A percentile compares a stretch with the other conserved stretches of the same genome.
Evolutionary conservation across 148 eudicot species (phyloP).

Genomic region (Camellia japonica): DNA sequence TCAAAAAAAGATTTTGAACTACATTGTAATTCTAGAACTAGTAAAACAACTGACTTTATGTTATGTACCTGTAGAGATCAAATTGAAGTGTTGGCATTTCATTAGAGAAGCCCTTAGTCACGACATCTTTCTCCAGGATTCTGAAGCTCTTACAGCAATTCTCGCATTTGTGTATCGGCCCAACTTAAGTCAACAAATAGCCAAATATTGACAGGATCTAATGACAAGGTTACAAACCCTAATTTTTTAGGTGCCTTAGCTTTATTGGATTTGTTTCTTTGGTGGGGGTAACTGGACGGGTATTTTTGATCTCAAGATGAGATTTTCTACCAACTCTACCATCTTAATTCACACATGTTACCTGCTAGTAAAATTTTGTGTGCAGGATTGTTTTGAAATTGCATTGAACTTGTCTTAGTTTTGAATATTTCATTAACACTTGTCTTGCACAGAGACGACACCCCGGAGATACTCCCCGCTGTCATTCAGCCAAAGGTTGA

Average conservation of each 20-base stretch:
- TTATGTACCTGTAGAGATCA: neutral
- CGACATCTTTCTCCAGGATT: neutral
- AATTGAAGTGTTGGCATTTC: neutral
- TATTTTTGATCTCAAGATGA: neutral
- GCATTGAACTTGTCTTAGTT: conserved; percentile 5
- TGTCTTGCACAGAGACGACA: conserved; percentile 62
- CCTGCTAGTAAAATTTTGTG: neutral
- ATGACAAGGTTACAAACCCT: neutral
- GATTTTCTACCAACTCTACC: neutral
- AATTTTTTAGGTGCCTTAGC: neutral
- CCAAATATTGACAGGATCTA: neutral
- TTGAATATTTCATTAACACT: neutral
- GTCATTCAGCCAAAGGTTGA: conserved; percentile 74
- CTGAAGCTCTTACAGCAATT: neutral
- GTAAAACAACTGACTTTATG: neutral
- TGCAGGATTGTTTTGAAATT: neutral
- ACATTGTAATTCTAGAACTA: neutral
- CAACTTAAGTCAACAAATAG: neutral
- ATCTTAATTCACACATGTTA: neutral
- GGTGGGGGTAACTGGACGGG: neutral
- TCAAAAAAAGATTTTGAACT: neutral
- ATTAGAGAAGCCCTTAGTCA: neutral
- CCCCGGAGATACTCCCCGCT: conserved; percentile 74
- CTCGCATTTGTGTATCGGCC: neutral
- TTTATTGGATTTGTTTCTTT: neutral